Conservation (phyloP, 441 rosid genomes). For the Euphorbia celastroides region DNA sequence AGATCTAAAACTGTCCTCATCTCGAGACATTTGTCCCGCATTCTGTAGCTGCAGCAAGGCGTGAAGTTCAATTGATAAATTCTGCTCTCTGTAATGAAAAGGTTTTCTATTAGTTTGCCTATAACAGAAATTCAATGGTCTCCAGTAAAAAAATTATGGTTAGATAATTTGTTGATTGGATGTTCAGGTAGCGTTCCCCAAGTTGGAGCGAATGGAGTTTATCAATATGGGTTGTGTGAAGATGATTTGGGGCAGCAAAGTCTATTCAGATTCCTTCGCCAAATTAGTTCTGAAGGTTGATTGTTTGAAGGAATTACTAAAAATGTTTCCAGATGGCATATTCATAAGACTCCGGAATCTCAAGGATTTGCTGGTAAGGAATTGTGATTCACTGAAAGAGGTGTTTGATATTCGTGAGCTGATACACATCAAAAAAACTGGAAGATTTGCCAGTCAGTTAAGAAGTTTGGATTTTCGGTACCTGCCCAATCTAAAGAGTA, state of each 20-base stretch:
- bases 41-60: background rate
- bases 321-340: constrained; percentile 1
- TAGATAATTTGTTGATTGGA: no score
- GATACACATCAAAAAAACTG: background rate
- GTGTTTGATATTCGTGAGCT: constrained; percentile 18
- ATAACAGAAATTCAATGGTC: no score
- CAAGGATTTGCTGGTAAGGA: background rate
- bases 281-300: background rate
- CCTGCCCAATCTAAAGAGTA: constrained; percentile 22
- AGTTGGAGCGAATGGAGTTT: constrained; percentile 5
- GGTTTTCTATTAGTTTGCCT: no score
- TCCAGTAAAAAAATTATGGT: no score
- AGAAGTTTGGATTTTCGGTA: background rate
- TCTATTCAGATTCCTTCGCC: constrained; percentile 11
- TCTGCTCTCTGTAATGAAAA: background rate
- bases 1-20: background rate
- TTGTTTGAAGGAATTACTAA: background rate
- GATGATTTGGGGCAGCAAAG: constrained; percentile 19
- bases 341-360: constrained; percentile 7
- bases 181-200: constrained; percentile 18
- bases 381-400: constrained; percentile 21
- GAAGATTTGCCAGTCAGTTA: background rate
- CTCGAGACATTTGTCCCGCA: background rate
- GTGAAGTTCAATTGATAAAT: no score
- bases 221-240: constrained; percentile 3